A percentile compares a stretch with the other conserved stretches of the same genome.
These are phyloP conservation scores for Trichoderma asperellum DNA, from an alignment of 2,329 filamentous ascomycete genomes.

Conservation along the genomic window DNA sequence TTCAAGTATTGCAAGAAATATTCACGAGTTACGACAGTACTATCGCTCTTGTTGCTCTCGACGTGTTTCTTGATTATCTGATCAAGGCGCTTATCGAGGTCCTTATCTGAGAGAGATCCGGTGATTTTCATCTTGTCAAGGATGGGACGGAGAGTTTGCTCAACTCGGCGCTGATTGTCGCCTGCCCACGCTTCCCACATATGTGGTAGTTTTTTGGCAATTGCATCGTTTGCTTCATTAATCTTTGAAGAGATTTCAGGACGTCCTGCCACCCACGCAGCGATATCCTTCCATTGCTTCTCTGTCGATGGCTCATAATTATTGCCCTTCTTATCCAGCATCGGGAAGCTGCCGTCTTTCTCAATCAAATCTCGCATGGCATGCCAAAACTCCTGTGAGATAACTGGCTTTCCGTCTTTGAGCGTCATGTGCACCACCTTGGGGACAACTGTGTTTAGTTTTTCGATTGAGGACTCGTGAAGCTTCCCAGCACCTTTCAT, in stretches of 20 bases:
- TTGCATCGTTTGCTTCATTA: conserved; percentile 35
- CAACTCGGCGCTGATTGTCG: conserved; percentile 51
- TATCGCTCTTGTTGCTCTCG: conserved; percentile 38
- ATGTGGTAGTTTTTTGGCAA: conserved; percentile 42
- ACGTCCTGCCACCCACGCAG: conserved; percentile 47
- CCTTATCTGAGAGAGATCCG: conserved; percentile 40
- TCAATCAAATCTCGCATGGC: conserved; percentile 62
- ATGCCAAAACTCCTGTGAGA: conserved; percentile 67
- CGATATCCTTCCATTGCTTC: conserved; percentile 52
- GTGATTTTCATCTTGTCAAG: conserved; percentile 43
- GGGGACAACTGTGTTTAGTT: conserved; percentile 58
- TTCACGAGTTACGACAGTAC: conserved; percentile 50
- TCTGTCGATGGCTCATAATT: conserved; percentile 49
- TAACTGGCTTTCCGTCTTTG: conserved; percentile 55
- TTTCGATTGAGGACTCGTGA: conserved; percentile 46
- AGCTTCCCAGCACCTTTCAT: conserved; percentile 40
- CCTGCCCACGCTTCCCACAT: conserved; percentile 59
- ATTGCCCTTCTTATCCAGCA: conserved; percentile 47
- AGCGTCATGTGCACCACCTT: conserved; percentile 59
- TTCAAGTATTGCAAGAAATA: conserved; percentile 54
- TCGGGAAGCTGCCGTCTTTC: conserved; percentile 53
- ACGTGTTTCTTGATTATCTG: conserved; percentile 46
- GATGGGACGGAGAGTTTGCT: conserved; percentile 38
- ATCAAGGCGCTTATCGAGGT: conserved; percentile 42
- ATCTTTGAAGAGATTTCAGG: conserved; percentile 38